These are phyloP conservation scores for Brassica carinata DNA, from an alignment of 345 rosid species.

Conservation along the genomic window DNA sequence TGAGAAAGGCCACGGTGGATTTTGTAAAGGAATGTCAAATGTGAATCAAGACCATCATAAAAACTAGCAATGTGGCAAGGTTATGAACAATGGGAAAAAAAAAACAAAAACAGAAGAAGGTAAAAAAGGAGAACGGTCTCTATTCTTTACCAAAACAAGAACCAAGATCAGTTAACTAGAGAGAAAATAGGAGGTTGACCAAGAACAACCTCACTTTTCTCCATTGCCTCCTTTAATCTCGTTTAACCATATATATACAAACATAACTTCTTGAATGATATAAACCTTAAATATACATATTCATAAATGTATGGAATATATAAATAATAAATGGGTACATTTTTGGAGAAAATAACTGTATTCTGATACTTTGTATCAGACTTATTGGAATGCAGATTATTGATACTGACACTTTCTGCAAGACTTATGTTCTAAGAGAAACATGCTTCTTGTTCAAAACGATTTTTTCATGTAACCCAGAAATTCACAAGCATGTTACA, in stretches of 20 bases:
- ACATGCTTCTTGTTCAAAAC: neutral
- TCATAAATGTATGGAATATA: neutral
- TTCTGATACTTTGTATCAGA: too few species aligned
- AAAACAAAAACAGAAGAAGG: constrained; percentile 1
- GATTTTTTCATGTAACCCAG: neutral
- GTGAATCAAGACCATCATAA: constrained; percentile 21
- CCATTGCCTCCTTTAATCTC: constrained; percentile 34
- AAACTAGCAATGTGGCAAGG: constrained; percentile 44
- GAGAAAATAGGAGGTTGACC: constrained; percentile 50
- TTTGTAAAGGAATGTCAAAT: constrained; percentile 25
- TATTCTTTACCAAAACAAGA: constrained; percentile 34
- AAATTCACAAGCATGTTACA: neutral
- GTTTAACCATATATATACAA: constrained; percentile 30
- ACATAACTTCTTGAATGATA: constrained; percentile 2
- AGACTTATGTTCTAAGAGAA: too few species aligned
- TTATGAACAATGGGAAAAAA: neutral
- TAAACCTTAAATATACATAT: constrained; percentile 6
- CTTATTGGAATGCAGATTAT: neutral
- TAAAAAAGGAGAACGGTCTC: constrained; percentile 11
- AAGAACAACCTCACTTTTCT: constrained; percentile 57
- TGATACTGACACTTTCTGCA: too few species aligned
- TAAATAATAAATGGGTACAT: constrained; percentile 14
- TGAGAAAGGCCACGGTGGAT: constrained; percentile 17
- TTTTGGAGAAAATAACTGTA: neutral
- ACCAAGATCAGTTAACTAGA: constrained; percentile 32